Evolutionary conservation across 192 early-diverging fungal genomes (phyloP).

Genomic region (Phlyctochytrium planicorne): DNA sequence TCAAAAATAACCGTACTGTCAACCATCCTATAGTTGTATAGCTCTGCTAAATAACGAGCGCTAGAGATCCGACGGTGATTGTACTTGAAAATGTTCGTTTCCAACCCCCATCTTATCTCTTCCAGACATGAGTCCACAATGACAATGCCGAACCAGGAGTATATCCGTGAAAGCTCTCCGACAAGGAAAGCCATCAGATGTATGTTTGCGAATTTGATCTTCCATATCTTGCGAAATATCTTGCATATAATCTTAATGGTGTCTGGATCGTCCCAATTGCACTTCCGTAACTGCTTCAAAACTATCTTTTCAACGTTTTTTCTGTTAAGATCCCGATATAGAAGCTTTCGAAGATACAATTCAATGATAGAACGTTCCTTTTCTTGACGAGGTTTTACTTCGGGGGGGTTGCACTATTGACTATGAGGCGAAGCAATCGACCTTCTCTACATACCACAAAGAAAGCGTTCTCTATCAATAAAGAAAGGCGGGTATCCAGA

Average conservation of each 20-base stretch:
- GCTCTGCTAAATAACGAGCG: conserved; percentile 84
- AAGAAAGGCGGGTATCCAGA: conserved; percentile 75
- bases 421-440: conserved; percentile 2
- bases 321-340: conserved; percentile 81
- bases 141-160: conserved; percentile 85
- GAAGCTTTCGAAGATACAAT: conserved; percentile 82
- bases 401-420: conserved; percentile 76
- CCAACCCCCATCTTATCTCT: conserved; percentile 83
- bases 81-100: conserved; percentile 87
- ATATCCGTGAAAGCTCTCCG: conserved; percentile 71
- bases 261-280: conserved; percentile 77
- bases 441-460: conserved; percentile 54
- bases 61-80: conserved; percentile 87
- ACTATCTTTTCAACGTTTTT: conserved; percentile 70
- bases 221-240: conserved; percentile 89
- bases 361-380: conserved; percentile 83
- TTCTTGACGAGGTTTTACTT: conserved; percentile 50
- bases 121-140: conserved; percentile 87
- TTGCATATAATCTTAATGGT: conserved; percentile 59
- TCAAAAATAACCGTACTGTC: conserved; percentile 78
- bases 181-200: conserved; percentile 80
- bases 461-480: conserved; percentile 95
- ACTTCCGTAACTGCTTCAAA: conserved; percentile 68
- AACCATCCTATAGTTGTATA: conserved; percentile 88
- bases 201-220: conserved; percentile 87